These are phyloP conservation scores for Trypanosoma conorhini DNA, from an alignment of 208 protist genomes.

Conservation along the genomic window DNA sequence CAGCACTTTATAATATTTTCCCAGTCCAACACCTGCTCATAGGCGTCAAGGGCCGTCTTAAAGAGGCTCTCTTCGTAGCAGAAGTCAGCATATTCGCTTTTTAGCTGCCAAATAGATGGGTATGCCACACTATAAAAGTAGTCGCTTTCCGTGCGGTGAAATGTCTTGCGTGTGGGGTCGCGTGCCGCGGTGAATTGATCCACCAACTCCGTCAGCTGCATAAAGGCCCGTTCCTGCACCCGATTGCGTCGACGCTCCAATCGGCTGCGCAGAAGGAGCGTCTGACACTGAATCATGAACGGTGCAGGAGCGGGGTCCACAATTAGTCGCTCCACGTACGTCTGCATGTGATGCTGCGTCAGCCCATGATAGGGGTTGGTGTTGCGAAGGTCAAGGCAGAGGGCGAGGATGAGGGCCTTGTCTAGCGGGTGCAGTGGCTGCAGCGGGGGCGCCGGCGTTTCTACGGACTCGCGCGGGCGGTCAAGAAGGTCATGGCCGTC, in stretches of 20 bases:
- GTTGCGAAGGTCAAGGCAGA: constrained; percentile 88
- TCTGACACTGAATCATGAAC: constrained; percentile 76
- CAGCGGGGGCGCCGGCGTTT: constrained; percentile 32
- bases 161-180: constrained; percentile 48
- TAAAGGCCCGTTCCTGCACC: constrained; percentile 82
- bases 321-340: constrained; percentile 89
- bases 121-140: constrained; percentile 87
- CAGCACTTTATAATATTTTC: constrained; percentile 91
- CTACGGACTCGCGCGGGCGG: constrained; percentile 61
- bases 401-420: constrained; percentile 84
- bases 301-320: constrained; percentile 67
- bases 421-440: constrained; percentile 77
- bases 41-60: constrained; percentile 88
- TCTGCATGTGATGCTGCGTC: constrained; percentile 87
- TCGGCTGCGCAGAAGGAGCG: constrained; percentile 68
- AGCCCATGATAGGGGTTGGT: constrained; percentile 89
- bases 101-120: constrained; percentile 78
- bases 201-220: constrained; percentile 90
- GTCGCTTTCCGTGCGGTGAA: constrained; percentile 51
- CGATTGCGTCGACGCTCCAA: constrained; percentile 80
- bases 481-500: constrained; percentile 87
- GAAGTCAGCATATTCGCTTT: constrained; percentile 83
- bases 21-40: constrained; percentile 89
- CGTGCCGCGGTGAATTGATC: constrained; percentile 75
- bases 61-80: constrained; percentile 85